A percentile compares a stretch with the other conserved stretches of the same genome.
These are phyloP conservation scores for Hypoxylon sp. DNA, from an alignment of 2,329 filamentous ascomycete species.

Conservation along the genomic window DNA sequence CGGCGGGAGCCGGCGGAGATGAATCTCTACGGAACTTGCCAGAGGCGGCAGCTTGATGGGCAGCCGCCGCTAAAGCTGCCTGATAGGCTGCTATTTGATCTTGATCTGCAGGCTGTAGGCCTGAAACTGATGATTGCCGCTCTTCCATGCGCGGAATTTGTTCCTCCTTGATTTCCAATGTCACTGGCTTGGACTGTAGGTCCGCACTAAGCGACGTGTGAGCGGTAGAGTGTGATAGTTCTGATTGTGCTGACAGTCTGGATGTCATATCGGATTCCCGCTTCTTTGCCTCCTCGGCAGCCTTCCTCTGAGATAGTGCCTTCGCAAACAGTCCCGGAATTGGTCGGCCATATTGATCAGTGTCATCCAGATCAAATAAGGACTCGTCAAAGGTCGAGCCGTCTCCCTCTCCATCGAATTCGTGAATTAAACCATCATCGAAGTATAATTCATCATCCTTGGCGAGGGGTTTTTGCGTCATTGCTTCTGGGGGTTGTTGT, in stretches of 20 bases:
- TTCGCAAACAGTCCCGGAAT: constrained; percentile 71
- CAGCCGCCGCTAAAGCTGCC: constrained; percentile 85
- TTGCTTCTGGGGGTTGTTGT: constrained; percentile 35
- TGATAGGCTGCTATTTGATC: constrained; percentile 77
- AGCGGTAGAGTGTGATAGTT: constrained; percentile 63
- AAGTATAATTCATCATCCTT: constrained; percentile 78
- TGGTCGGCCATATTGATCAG: constrained; percentile 73
- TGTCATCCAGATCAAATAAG: constrained; percentile 78
- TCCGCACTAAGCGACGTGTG: constrained; percentile 66
- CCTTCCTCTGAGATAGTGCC: constrained; percentile 64
- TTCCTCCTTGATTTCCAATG: constrained; percentile 27
- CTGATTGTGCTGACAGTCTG: constrained; percentile 62
- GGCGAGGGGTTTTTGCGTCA: constrained; percentile 41
- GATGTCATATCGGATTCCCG: constrained; percentile 65
- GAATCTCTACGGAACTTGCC: constrained; percentile 80
- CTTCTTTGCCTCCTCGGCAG: constrained; percentile 56
- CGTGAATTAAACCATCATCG: constrained; percentile 73
- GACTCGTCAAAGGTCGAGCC: constrained; percentile 77
- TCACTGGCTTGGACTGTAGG: constrained; percentile 46
- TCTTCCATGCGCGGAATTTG: constrained; percentile 40
- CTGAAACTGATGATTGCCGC: constrained; percentile 39
- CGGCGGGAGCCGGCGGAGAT: constrained; percentile 58
- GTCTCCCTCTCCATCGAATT: constrained; percentile 67
- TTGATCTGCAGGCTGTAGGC: constrained; percentile 39
- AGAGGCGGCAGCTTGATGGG: constrained; percentile 80